Conservation (phyloP, 2,329 filamentous ascomycete genomes). For the Chrysosphaeria jannelii region DNA sequence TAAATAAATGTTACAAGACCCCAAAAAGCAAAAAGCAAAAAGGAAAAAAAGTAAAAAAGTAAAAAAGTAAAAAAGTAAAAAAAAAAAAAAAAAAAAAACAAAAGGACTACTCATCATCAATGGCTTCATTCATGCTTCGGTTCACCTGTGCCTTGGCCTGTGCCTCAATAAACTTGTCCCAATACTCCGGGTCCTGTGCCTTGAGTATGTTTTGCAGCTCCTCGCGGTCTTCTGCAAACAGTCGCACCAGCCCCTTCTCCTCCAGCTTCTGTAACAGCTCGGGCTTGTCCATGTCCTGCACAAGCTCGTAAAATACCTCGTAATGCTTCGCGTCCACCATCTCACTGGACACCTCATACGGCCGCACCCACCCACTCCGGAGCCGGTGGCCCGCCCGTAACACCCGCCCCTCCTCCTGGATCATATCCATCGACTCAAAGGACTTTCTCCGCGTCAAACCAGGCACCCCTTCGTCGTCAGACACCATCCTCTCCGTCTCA, state of each 20-base stretch:
- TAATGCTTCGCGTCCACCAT: slow-evolving; percentile 18
- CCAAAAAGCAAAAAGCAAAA: slow-evolving; percentile 1
- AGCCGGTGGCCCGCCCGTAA: slow-evolving; percentile 25
- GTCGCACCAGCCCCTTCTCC: slow-evolving; percentile 25
- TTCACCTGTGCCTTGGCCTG: slow-evolving; percentile 28
- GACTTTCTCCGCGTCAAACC: slow-evolving; percentile 20
- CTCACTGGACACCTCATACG: slow-evolving; percentile 17
- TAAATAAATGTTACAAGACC: too few species aligned
- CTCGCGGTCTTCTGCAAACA: slow-evolving; percentile 27
- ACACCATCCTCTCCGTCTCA: slow-evolving; percentile 6
- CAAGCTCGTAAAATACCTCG: slow-evolving; percentile 25
- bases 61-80: neutral
- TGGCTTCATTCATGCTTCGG: too few species aligned
- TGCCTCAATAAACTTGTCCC: slow-evolving; percentile 29
- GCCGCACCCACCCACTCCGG: slow-evolving; percentile 20
- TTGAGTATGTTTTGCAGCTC: slow-evolving; percentile 18
- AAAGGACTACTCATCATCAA: too few species aligned
- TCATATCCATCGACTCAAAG: slow-evolving; percentile 21
- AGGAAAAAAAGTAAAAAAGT: neutral
- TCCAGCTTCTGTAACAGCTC: slow-evolving; percentile 21
- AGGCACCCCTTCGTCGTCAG: slow-evolving; percentile 19
- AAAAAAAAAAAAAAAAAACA: neutral
- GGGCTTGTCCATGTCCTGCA: slow-evolving; percentile 30
- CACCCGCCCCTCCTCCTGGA: slow-evolving; percentile 25
- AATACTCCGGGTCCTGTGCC: slow-evolving; percentile 32